Evolutionary conservation across 2,329 filamentous ascomycete genomes (phyloP).

Genomic region (Elsinoe ampelina): DNA sequence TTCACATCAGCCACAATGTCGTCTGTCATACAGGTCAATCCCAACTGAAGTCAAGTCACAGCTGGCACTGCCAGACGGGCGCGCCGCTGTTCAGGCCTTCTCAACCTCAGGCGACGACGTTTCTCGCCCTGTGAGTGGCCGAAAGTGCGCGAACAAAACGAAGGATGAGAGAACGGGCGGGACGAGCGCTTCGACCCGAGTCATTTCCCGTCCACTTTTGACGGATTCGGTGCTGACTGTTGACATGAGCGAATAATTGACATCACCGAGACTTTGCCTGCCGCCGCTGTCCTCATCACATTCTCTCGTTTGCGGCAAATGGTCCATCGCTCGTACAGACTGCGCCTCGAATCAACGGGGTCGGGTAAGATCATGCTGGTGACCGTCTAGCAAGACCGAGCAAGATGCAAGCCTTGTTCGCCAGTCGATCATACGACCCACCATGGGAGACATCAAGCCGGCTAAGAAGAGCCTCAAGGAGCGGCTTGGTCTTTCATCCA

Average conservation of each 20-base stretch:
- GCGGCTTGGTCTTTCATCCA: slow-evolving; percentile 8
- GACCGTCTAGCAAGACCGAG: background rate
- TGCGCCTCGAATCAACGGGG: background rate
- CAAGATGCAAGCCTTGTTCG: background rate
- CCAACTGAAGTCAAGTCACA: background rate
- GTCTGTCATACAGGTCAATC: background rate
- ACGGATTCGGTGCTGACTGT: background rate
- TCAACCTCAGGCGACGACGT: background rate
- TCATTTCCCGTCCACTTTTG: background rate
- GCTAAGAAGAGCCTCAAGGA: slow-evolving; percentile 7
- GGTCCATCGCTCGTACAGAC: background rate
- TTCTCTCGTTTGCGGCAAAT: background rate
- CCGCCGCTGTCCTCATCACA: background rate
- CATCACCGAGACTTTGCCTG: background rate
- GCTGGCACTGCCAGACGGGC: background rate
- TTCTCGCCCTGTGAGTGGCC: slow-evolving; percentile 2
- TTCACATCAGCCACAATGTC: background rate
- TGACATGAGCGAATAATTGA: background rate
- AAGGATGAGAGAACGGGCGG: background rate
- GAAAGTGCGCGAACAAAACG: background rate
- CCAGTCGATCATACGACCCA: slow-evolving; percentile 2
- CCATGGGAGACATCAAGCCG: background rate
- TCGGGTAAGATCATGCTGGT: background rate
- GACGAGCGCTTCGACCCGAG: background rate
- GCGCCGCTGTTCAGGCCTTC: background rate